Conservation (phyloP, 129 eudicot genomes). For the Centrapalus pauciflorus region DNA sequence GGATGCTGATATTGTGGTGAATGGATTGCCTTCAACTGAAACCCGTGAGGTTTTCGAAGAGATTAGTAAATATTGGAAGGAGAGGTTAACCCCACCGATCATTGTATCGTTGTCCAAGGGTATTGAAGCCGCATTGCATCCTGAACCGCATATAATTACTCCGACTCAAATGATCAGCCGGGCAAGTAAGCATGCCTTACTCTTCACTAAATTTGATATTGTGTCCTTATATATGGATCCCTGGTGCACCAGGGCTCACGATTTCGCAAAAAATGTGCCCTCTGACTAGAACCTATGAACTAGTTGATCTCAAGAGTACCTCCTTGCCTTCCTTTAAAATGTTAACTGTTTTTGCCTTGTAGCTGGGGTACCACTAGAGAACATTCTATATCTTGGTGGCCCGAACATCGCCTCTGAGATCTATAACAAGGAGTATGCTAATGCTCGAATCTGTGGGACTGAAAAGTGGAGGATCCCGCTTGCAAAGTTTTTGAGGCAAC, state of each 20-base stretch:
- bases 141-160: slow-evolving; percentile 78
- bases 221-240: background rate
- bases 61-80: slow-evolving; percentile 83
- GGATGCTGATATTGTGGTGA: slow-evolving; percentile 67
- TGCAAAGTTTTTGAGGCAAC: slow-evolving; percentile 76
- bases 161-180: slow-evolving; percentile 84
- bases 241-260: background rate
- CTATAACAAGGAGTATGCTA: slow-evolving; percentile 87
- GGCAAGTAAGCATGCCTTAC: slow-evolving; percentile 53
- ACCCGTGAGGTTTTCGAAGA: slow-evolving; percentile 63
- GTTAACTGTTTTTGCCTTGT: background rate
- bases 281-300: no score
- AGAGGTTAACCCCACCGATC: slow-evolving; percentile 59
- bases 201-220: background rate
- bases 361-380: slow-evolving; percentile 76
- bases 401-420: slow-evolving; percentile 96
- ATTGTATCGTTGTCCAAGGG: slow-evolving; percentile 90
- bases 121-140: slow-evolving; percentile 77
- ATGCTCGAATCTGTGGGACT: slow-evolving; percentile 86
- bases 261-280: no score
- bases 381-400: slow-evolving; percentile 87
- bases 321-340: no score
- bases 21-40: slow-evolving; percentile 64
- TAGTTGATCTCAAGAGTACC: no score
- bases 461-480: slow-evolving; percentile 70